Evolutionary conservation across 768 basidiomycete genomes (phyloP).

Genomic region (Tulasnella sp.): DNA sequence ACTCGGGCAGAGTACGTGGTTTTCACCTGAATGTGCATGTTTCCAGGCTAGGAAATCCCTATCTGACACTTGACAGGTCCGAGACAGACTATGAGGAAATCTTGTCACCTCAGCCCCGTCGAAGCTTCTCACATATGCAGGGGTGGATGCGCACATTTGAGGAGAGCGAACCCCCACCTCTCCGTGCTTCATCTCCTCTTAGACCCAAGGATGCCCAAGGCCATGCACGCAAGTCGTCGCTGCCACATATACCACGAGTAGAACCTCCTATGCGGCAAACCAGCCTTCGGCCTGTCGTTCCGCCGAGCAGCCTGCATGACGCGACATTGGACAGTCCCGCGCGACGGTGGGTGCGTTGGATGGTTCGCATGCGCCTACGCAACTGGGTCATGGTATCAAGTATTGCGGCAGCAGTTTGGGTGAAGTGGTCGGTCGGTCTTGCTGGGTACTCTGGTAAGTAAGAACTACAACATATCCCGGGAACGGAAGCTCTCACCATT

Average conservation of each 20-base stretch:
- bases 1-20: constrained; percentile 18
- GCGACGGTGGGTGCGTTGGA: constrained; percentile 64
- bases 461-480: background rate
- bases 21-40: too few relatives aligned
- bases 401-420: constrained; percentile 42
- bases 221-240: constrained; percentile 2
- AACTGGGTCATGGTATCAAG: constrained; percentile 48
- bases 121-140: constrained; percentile 12
- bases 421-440: constrained; percentile 62
- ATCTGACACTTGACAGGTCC: too few relatives aligned
- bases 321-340: constrained; percentile 29
- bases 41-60: too few relatives aligned
- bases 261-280: background rate
- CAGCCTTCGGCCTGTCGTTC: background rate
- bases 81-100: constrained; percentile 20
- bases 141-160: constrained; percentile 13
- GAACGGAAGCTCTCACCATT: background rate
- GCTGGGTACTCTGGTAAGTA: constrained; percentile 74
- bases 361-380: constrained; percentile 57
- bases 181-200: constrained; percentile 12
- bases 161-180: background rate
- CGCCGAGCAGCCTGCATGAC: constrained; percentile 3
- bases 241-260: background rate
- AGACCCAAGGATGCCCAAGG: constrained; percentile 1
- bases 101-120: constrained; percentile 12